These are phyloP conservation scores for Myrmaecium sp. DNA, from an alignment of 2,329 filamentous ascomycete species.

Conservation along the genomic window DNA sequence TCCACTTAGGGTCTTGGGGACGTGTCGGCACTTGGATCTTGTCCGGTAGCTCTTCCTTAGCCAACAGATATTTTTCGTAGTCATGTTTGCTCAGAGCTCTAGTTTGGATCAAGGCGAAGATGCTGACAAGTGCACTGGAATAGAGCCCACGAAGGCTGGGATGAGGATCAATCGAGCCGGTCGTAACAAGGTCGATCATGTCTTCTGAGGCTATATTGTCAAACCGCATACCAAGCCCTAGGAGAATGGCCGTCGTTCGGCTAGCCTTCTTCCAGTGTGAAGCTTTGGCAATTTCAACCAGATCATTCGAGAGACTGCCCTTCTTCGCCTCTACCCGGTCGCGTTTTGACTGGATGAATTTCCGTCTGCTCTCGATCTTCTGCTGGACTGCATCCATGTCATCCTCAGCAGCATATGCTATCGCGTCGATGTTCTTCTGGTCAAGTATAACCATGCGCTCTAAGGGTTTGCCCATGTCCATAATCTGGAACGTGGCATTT, in stretches of 20 bases:
- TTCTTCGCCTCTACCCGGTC: constrained; percentile 72
- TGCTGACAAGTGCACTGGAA: constrained; percentile 56
- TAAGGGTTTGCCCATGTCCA: constrained; percentile 80
- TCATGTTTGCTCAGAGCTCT: constrained; percentile 73
- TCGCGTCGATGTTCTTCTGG: constrained; percentile 48
- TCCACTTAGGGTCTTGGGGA: constrained; percentile 63
- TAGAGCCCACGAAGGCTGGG: constrained; percentile 72
- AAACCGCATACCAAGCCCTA: constrained; percentile 83
- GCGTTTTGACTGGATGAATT: constrained; percentile 59
- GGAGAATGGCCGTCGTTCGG: constrained; percentile 74
- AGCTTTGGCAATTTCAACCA: constrained; percentile 57
- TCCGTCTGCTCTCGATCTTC: constrained; percentile 47
- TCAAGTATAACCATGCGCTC: constrained; percentile 77
- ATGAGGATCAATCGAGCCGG: constrained; percentile 77
- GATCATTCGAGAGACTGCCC: constrained; percentile 58
- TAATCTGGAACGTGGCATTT: constrained; percentile 65
- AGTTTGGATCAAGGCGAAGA: constrained; percentile 73
- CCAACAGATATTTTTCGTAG: constrained; percentile 71
- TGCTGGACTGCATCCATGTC: constrained; percentile 39
- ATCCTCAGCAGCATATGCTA: constrained; percentile 27
- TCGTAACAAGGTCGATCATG: constrained; percentile 67
- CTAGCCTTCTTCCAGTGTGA: constrained; percentile 96
- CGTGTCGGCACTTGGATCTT: constrained; percentile 58
- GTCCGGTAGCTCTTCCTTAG: constrained; percentile 61
- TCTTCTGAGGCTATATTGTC: constrained; percentile 66